Conservation (phyloP, 495 filamentous ascomycete species). For the Tuber umbilicatum region DNA sequence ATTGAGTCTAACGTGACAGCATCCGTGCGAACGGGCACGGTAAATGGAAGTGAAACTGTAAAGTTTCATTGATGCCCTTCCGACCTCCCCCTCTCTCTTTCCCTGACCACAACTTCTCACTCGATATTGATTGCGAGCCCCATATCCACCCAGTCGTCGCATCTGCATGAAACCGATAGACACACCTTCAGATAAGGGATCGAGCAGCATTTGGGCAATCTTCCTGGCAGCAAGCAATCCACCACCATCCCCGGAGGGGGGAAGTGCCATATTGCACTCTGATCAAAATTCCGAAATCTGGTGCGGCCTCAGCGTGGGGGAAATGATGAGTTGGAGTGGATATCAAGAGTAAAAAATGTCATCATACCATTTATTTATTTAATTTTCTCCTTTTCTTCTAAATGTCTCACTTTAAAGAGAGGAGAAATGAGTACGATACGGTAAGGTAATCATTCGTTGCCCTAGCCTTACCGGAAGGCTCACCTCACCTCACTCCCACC, state of each 20-base stretch:
- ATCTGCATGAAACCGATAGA: background rate
- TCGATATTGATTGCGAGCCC: background rate
- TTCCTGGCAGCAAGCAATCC: background rate
- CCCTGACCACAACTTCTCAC: background rate
- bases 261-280: background rate
- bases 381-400: background rate
- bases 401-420: background rate
- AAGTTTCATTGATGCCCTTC: background rate
- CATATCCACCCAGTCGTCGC: background rate
- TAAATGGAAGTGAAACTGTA: background rate
- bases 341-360: background rate
- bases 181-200: background rate
- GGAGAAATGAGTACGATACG: background rate
- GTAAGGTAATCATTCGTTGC: background rate
- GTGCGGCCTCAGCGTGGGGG: background rate
- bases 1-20: background rate
- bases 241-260: background rate
- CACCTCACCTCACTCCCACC: background rate
- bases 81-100: background rate
- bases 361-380: background rate
- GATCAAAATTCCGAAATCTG: background rate
- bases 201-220: background rate
- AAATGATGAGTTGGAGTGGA: background rate
- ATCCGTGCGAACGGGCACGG: background rate
- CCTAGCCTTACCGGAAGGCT: background rate